phyloP scores from a whole-genome alignment of 164 flowering plant species.

The Magnolia changhungtana region DNA sequence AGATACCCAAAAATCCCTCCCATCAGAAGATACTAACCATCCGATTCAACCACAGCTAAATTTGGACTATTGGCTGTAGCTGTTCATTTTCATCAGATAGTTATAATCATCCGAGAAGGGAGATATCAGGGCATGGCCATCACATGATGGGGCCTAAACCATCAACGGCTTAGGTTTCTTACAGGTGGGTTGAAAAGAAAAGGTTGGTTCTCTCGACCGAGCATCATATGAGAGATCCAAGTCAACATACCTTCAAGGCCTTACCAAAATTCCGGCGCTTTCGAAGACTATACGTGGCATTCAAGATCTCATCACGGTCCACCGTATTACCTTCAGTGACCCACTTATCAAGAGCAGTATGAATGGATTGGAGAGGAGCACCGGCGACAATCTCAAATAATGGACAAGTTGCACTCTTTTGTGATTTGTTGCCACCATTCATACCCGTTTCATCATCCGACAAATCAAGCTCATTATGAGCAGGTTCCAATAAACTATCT shows the following conservation, averaged over 20 bases:
- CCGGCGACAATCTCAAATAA: slow-evolving; percentile 38
- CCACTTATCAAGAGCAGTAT: slow-evolving; percentile 52
- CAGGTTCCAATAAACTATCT: slow-evolving; percentile 21
- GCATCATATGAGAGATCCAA: neutral
- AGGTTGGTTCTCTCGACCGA: too few relatives aligned
- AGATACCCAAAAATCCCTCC: too few relatives aligned
- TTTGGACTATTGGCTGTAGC: too few relatives aligned
- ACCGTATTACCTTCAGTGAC: slow-evolving; percentile 58
- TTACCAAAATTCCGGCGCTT: slow-evolving; percentile 44
- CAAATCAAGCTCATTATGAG: slow-evolving; percentile 31
- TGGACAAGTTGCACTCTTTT: slow-evolving; percentile 11
- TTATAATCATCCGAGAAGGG: too few relatives aligned
- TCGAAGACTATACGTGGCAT: slow-evolving; percentile 47
- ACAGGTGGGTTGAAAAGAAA: too few relatives aligned
- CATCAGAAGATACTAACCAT: too few relatives aligned
- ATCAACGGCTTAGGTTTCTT: too few relatives aligned
- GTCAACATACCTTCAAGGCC: slow-evolving; percentile 71
- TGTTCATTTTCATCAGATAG: too few relatives aligned
- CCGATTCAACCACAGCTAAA: too few relatives aligned
- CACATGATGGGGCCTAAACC: too few relatives aligned
- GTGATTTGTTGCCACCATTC: neutral
- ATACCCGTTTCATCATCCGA: slow-evolving; percentile 23
- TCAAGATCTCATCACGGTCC: slow-evolving; percentile 33
- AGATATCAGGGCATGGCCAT: too few relatives aligned
- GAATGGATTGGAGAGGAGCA: slow-evolving; percentile 34